Conservation (phyloP, 805 yeast genomes). For the Ogataea naganishii region DNA sequence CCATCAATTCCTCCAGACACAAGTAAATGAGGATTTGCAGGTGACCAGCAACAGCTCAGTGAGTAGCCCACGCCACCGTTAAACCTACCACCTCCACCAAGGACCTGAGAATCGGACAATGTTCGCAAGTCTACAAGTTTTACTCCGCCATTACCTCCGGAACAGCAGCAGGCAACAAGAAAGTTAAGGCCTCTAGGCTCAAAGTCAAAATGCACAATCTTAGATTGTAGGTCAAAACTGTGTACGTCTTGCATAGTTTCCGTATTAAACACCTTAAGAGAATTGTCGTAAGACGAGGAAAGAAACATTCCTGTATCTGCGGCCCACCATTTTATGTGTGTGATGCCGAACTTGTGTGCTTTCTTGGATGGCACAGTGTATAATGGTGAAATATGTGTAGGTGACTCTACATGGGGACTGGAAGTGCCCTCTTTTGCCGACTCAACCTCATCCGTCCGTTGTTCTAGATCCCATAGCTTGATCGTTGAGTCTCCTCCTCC, state of each 20-base stretch:
- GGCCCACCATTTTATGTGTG: slow-evolving; percentile 82
- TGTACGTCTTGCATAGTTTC: slow-evolving; percentile 56
- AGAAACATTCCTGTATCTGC: slow-evolving; percentile 79
- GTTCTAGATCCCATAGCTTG: slow-evolving; percentile 54
- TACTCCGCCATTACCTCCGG: slow-evolving; percentile 33
- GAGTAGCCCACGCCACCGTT: slow-evolving; percentile 22
- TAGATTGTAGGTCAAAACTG: slow-evolving; percentile 48
- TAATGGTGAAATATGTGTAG: slow-evolving; percentile 12
- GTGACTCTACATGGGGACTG: too few species aligned
- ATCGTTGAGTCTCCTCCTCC: slow-evolving; percentile 70
- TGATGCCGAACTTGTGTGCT: slow-evolving; percentile 66
- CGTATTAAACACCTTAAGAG: slow-evolving; percentile 78
- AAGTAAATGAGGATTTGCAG: slow-evolving; percentile 46
- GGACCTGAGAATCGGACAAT: slow-evolving; percentile 63
- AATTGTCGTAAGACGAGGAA: slow-evolving; percentile 71
- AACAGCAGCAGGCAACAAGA: slow-evolving; percentile 62
- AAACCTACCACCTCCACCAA: slow-evolving; percentile 27
- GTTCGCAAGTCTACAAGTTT: slow-evolving; percentile 68
- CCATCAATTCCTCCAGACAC: slow-evolving; percentile 84
- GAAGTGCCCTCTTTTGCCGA: slow-evolving; percentile 21
- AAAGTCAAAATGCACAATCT: slow-evolving; percentile 62
- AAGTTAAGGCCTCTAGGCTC: slow-evolving; percentile 37
- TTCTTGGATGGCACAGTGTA: slow-evolving; percentile 20
- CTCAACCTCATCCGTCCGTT: slow-evolving; percentile 23
- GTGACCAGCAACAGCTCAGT: slow-evolving; percentile 51